Evolutionary conservation across 352 stramenopile species (phyloP), one percentile per base, ranked within the genome.

Genomic region (Phytopythium sindhum): DNA sequence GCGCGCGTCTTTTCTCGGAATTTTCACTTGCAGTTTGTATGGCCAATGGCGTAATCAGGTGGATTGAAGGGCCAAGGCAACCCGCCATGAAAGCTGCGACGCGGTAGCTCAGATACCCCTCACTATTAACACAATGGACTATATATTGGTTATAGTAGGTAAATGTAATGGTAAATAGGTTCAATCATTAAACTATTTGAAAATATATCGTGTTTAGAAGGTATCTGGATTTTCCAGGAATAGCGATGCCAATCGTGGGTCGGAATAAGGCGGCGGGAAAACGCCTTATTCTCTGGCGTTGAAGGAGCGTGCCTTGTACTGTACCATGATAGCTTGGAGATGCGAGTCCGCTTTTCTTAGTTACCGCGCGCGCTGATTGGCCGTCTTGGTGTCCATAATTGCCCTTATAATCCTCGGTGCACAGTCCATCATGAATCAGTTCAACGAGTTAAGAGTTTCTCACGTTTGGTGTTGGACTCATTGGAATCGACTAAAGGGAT

Each of bases 31-130:
- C 4, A 5, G 23, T 53, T 53, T 53, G 47, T 53, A 53, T 53
- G 23, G n/a, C 19, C n/a, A 8, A 53, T 51, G 44, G 47, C 23
- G 23, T 53, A 53, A 53, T 53, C 47, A 53, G 24, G 23, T 53
- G 47, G 44, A 53, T 53, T 31, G 47, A 53, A 53, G 47, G 1
- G 47, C 9, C 42, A n/a, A 7, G n/a, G 1, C 39, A 45, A 45
- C 39, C 39, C 15, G 39, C 14, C 39, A 45, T 6, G 39, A 45
- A 45, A n/a, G 39, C 2, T 39, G 33, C 33, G 33, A 39, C 33
- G 33, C 33, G 33, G 33, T 17, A 21, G 42, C 42, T 48, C 21
- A 21, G 42, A 48, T 11, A 48, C 15, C 2, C 19, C 21, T 24
- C 5, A n/a, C 1, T 0, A 23, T 1, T 48, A 48, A 10, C 19